Percentiles rank a stretch among this genome's conserved stretches.
Evolutionary conservation across 164 flowering plant species (phyloP).

Genomic region (Annona squamosa): DNA sequence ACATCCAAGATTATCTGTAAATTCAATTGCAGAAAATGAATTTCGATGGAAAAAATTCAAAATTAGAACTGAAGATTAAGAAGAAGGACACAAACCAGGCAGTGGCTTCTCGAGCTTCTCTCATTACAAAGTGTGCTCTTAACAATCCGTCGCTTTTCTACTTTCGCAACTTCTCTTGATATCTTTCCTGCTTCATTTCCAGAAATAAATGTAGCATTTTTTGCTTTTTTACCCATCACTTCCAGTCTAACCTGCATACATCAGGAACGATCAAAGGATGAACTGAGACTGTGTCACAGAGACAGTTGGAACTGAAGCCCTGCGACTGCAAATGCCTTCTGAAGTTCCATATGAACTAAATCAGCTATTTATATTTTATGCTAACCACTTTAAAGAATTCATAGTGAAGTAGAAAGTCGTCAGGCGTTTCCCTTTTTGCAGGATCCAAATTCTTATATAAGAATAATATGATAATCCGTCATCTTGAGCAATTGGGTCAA

Average conservation of each 20-base stretch:
- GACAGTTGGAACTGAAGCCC: neutral
- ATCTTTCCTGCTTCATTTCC: conserved; percentile 95
- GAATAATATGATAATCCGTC: neutral
- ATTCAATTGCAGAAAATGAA: neutral
- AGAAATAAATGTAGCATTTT: conserved; percentile 87
- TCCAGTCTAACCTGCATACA: conserved; percentile 68
- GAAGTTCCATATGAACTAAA: neutral
- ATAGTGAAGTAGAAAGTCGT: neutral
- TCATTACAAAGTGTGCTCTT: conserved; percentile 90
- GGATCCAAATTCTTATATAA: neutral
- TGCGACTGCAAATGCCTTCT: neutral
- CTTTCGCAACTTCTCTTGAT: conserved; percentile 85
- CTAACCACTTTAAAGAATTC: neutral
- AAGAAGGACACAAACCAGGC: conserved; percentile 56
- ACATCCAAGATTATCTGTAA: conserved; percentile 84
- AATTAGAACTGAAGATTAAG: neutral
- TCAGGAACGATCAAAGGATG: neutral
- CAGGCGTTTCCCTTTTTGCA: no score
- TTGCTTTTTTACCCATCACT: conserved; percentile 96
- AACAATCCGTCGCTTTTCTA: conserved; percentile 88
- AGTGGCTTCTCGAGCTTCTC: conserved; percentile 95
- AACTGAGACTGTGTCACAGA: neutral
- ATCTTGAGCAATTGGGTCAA: neutral
- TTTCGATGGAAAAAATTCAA: neutral
- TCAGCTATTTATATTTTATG: neutral